A percentile compares a stretch with the other conserved stretches of the same genome.
phyloP scores from a whole-genome alignment of 805 yeast genomes.

The Metschnikowia anglica region DNA sequence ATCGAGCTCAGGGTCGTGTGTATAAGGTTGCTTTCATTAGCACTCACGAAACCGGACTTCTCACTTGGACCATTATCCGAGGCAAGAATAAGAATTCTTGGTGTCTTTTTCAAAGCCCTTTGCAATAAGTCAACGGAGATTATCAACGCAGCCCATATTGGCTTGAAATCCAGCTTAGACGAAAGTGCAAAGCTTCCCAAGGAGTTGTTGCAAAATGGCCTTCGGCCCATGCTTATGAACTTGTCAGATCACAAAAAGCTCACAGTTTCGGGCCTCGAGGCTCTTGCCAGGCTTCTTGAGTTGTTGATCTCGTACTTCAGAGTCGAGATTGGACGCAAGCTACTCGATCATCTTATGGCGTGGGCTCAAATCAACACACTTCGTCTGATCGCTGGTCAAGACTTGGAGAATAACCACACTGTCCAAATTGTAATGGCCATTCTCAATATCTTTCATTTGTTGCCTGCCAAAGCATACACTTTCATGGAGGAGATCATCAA shows the following conservation, averaged over 20 bases:
- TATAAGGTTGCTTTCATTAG: constrained; percentile 75
- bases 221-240: constrained; percentile 94
- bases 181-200: constrained; percentile 89
- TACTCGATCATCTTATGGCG: constrained; percentile 90
- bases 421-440: constrained; percentile 88
- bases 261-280: constrained; percentile 87
- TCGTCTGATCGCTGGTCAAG: constrained; percentile 74
- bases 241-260: constrained; percentile 89
- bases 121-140: constrained; percentile 82
- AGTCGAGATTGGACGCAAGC: constrained; percentile 92
- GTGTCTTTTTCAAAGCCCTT: constrained; percentile 92
- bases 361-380: constrained; percentile 88
- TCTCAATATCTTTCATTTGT: constrained; percentile 82
- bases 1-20: constrained; percentile 88
- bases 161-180: constrained; percentile 76
- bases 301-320: constrained; percentile 88
- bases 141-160: constrained; percentile 90
- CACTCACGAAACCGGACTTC: constrained; percentile 82
- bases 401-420: constrained; percentile 74
- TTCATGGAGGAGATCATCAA: constrained; percentile 84
- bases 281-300: constrained; percentile 82
- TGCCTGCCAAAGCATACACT: constrained; percentile 90
- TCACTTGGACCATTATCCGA: constrained; percentile 71
- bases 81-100: constrained; percentile 80
- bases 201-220: constrained; percentile 90